Base-by-base conservation (phyloP, 768 basidiomycete genomes). In the Suillus cothurnatus region DNA sequence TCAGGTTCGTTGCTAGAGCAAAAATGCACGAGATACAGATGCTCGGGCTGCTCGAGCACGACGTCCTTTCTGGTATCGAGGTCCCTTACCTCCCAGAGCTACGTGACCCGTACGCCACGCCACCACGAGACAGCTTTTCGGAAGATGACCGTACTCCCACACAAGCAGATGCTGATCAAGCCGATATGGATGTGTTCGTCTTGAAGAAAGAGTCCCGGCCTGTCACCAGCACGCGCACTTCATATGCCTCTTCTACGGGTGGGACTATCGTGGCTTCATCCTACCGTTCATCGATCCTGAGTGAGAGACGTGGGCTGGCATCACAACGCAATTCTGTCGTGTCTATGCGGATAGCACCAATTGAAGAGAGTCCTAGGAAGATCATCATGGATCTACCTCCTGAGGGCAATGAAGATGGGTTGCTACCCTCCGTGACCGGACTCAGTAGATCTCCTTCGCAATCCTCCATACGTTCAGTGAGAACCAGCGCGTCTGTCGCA, bases 21-120 rank as follows among this genome's bases (percentile, higher is more conserved):
- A 93, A 94, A 79, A 97, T 97, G 94, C 93, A 95, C 71, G 93
- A 96, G 73, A 94, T 97, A 45, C 92, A 97, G 72, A 96, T 94
- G 92, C 85, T 97, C 1, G 96, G 96, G 7, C 80, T 97, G 11
- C 81, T 97, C 52, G 95, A 95, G 69, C 93, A 96, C 69, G 95
- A 97, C 70, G 90, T 97, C 36, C 87, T 94, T 26, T 90, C 93
- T 6, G 90, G 89, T 67, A 95, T 97, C 66, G 91, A 93, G 67
- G 87, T 97, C 15, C 95, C 96, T 2, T 91, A 88, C 72, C 77
- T 94, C 32, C 83, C 85, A 9, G 84, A 86, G 36, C 79, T 67
- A 38, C 64, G 69, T 34, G 79, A 81, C 32, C 70, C 71, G 36
- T 32, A 67, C 9, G 70, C 77, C 43, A 75, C 77, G 5, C 73